Conservation (phyloP, 2,329 filamentous ascomycete genomes). For the Elsinoe perseae region DNA sequence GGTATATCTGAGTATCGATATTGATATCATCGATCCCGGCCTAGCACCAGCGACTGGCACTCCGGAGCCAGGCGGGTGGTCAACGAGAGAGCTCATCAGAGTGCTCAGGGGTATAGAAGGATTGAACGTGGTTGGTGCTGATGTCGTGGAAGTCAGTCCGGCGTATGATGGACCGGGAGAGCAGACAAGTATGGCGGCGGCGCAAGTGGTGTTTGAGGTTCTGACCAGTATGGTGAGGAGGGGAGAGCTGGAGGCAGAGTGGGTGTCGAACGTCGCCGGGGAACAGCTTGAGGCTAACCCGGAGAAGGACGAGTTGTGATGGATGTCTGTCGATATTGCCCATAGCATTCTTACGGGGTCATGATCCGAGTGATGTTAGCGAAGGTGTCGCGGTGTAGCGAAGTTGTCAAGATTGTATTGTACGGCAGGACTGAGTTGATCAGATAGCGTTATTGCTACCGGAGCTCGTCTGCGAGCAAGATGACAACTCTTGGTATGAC, state of each 20-base stretch:
- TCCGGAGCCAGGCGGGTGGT: constrained; percentile 86
- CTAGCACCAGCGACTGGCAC: constrained; percentile 67
- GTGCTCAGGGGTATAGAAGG: constrained; percentile 75
- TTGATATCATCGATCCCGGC: constrained; percentile 71
- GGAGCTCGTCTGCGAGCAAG: too few species aligned
- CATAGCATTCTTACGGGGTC: not conserved
- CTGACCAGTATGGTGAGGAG: constrained; percentile 63
- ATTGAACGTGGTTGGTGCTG: constrained; percentile 78
- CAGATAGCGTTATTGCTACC: too few species aligned
- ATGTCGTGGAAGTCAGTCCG: constrained; percentile 82
- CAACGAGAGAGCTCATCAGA: constrained; percentile 75
- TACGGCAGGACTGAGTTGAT: too few species aligned
- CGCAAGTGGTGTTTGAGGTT: constrained; percentile 81
- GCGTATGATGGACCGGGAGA: constrained; percentile 76
- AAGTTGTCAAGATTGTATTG: too few species aligned
- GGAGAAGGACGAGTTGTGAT: constrained; percentile 11
- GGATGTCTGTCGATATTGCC: not conserved
- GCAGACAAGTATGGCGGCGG: constrained; percentile 72
- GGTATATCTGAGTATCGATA: constrained; percentile 75
- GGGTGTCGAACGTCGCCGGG: not conserved
- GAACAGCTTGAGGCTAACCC: not conserved
- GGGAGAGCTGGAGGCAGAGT: constrained; percentile 18
- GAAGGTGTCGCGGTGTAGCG: not conserved
- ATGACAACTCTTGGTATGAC: too few species aligned
- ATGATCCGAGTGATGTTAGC: not conserved